A percentile compares a stretch with the other conserved stretches of the same genome.
Conservation (phyloP, 371 early-diverging fungal species). For the Coemansia sp. region DNA sequence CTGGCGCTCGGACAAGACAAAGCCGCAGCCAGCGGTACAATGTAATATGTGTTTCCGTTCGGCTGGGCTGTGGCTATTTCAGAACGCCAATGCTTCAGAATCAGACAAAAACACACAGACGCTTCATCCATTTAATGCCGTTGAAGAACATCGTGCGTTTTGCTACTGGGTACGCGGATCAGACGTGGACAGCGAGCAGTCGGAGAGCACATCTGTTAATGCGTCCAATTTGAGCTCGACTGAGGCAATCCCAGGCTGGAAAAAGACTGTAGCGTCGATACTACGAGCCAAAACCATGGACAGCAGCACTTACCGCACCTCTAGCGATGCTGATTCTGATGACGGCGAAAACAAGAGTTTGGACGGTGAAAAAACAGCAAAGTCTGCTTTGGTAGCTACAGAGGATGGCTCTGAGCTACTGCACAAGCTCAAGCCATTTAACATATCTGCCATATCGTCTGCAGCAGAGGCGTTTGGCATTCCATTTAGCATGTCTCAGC, state of each 20-base stretch:
- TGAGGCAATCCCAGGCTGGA: conserved; percentile 39
- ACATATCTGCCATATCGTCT: conserved; percentile 48
- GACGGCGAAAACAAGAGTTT: background rate
- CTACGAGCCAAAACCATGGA: conserved; percentile 36
- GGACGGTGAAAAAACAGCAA: background rate
- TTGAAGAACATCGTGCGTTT: conserved; percentile 37
- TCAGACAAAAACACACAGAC: background rate
- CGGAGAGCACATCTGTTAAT: background rate
- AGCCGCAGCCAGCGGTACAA: conserved; percentile 28
- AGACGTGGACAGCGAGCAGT: background rate
- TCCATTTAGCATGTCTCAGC: conserved; percentile 32
- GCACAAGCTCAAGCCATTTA: conserved; percentile 39
- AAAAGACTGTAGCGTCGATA: conserved; percentile 38
- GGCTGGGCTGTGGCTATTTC: conserved; percentile 46
- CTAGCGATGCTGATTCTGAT: conserved; percentile 4
- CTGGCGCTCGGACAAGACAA: conserved; percentile 33
- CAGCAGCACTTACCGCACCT: conserved; percentile 5
- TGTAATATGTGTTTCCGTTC: conserved; percentile 48
- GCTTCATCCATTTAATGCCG: conserved; percentile 15
- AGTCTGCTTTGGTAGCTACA: background rate
- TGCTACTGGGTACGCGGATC: conserved; percentile 45
- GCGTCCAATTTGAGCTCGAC: background rate
- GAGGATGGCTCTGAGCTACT: background rate
- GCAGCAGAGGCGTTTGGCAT: conserved; percentile 51
- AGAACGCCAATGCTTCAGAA: background rate